Evolutionary conservation across 495 filamentous ascomycete genomes (phyloP), one percentile per base, ranked within the genome.

Genomic region (Friedmanniomyces endolithicus): DNA sequence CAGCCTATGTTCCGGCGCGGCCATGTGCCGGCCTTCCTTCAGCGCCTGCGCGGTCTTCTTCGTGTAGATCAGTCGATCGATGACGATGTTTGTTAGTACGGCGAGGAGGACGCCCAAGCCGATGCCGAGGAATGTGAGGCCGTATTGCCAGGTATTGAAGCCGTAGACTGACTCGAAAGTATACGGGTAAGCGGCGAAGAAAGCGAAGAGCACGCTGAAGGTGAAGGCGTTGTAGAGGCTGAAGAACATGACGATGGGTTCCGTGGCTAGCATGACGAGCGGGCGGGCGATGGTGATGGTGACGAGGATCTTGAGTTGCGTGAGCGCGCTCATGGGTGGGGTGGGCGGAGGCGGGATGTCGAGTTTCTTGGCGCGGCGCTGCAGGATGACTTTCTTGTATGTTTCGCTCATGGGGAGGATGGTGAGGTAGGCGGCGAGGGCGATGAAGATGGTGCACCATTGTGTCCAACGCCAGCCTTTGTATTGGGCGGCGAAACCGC

Each of bases 181-280:
- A 24, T 78, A 69, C 0, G 77, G 78, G 59, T 77, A 81, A 2
- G 71, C 70, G 51, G 78, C 77, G 65, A 79, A 79, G 67, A 70
- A 79, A 55, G 72, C 69, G 56, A 77, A 81, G 1, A 76, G 64
- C 29, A 79, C 70, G 9, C 70, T 73, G 44, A 79, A 79, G 33
- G 72, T 67, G 1, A 79, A 70, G 11, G 72, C 62, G 44, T 68
- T 75, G 59, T 79, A 78, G 11, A 78, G 64, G 57, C 76, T 76
- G 1, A 76, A 58, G 17, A 75, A 53, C 49, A 78, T 55, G 17
- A 78, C 71, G n/a, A 75, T 71, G 2, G 75, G 77, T 45, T 79
- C 76, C 6, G 62, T 61, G 53, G 65, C 55, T 31, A 67, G 65
- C 49, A 74, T 65, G 14, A 48, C 61, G 6, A 70, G 58, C 16